Conservation (phyloP, 2,329 filamentous ascomycete species). For the Gnomoniopsis smithogilvyi region DNA sequence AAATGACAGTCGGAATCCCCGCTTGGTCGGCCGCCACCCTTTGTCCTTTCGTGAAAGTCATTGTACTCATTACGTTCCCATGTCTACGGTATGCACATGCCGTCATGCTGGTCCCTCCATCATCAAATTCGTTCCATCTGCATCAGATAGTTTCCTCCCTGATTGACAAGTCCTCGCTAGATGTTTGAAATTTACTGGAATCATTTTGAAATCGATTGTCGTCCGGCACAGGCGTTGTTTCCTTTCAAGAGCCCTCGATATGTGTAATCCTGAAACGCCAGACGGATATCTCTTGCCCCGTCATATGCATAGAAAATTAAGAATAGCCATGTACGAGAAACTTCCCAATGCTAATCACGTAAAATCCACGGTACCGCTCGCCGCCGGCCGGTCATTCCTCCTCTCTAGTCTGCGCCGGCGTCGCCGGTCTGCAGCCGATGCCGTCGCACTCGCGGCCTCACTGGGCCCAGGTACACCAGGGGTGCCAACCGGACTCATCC, state of each 20-base stretch:
- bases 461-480: conserved; percentile 36
- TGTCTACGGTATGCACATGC: neutral
- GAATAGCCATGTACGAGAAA: neutral
- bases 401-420: conserved; percentile 55
- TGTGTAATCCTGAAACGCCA: conserved; percentile 8
- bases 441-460: conserved; percentile 31
- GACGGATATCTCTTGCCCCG: neutral
- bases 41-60: neutral
- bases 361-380: conserved; percentile 26
- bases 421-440: conserved; percentile 48
- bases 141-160: neutral
- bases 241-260: neutral
- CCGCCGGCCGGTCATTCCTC: conserved; percentile 36
- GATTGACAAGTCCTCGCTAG: neutral
- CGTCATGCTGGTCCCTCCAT: neutral
- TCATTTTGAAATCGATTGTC: neutral
- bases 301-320: conserved; percentile 3
- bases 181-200: neutral
- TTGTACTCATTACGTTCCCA: conserved; percentile 4
- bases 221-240: neutral
- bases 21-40: neutral
- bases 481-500: conserved; percentile 37
- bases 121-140: conserved; percentile 1
- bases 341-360: conserved; percentile 1
- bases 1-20: too few species aligned